Percentiles rank a stretch among this genome's conserved stretches.
Conservation (phyloP, 139 green algal species). For the Chlorella vulgaris region DNA sequence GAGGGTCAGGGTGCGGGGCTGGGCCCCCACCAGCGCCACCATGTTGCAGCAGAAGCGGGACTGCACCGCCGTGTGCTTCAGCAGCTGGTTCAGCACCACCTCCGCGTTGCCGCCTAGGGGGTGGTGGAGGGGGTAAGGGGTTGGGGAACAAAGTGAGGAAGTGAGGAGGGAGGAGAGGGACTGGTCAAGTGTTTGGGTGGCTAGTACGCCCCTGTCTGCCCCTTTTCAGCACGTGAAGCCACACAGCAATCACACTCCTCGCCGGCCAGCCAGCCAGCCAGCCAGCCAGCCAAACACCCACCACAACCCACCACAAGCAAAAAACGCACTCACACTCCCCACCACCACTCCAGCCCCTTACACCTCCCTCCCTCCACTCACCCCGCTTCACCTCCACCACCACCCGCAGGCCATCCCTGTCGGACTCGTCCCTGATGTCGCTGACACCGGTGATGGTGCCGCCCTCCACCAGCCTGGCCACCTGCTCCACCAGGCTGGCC, state of each 20-base stretch:
- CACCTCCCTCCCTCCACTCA: background rate
- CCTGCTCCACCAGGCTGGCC: slow-evolving; percentile 72
- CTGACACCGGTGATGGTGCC: slow-evolving; percentile 72
- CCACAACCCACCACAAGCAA: background rate
- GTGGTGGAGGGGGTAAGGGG: background rate
- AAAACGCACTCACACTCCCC: background rate
- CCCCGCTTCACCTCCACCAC: slow-evolving; percentile 88
- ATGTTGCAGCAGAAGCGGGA: slow-evolving; percentile 81
- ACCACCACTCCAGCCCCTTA: background rate
- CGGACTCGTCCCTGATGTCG: slow-evolving; percentile 95
- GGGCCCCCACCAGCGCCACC: slow-evolving; percentile 71
- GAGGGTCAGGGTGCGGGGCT: slow-evolving; percentile 69
- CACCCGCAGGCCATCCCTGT: slow-evolving; percentile 87
- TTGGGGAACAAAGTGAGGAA: background rate
- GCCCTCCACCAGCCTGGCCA: slow-evolving; percentile 88
- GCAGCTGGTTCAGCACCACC: slow-evolving; percentile 83
- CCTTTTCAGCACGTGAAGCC: too few relatives aligned
- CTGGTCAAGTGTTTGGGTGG: too few relatives aligned
- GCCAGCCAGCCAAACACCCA: background rate
- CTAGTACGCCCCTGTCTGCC: too few relatives aligned
- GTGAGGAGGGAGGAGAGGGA: background rate
- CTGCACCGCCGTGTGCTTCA: slow-evolving; percentile 86
- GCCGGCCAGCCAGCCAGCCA: too few relatives aligned
- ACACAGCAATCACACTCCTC: too few relatives aligned
- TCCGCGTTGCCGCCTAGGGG: slow-evolving; percentile 36